Conservation (phyloP, 306 rosid species). For the Fragaria ananassa region DNA sequence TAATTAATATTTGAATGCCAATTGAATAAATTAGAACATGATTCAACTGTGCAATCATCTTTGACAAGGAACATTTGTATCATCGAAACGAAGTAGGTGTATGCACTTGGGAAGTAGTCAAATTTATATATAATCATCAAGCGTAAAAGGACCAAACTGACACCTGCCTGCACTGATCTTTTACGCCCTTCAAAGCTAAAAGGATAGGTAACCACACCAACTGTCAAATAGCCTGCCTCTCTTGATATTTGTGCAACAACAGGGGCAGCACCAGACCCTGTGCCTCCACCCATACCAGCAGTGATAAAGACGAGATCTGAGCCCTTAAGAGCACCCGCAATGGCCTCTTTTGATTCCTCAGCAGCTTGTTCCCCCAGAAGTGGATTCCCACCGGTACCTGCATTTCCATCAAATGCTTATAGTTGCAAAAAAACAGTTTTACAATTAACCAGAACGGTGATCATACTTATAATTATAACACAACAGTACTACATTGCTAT, state of each 20-base stretch:
- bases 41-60: not conserved
- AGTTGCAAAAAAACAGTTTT: conserved; percentile 27
- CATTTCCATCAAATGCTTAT: conserved; percentile 41
- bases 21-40: not conserved
- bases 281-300: conserved; percentile 99
- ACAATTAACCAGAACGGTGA: not conserved
- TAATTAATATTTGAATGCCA: not conserved
- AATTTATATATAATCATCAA: not conserved
- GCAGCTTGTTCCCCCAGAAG: conserved; percentile 98
- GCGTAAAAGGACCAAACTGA: conserved; percentile 29
- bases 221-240: conserved; percentile 96
- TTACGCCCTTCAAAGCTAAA: conserved; percentile 97
- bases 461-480: not conserved
- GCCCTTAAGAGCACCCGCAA: conserved; percentile 80
- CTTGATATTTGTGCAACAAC: conserved; percentile 92
- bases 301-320: conserved; percentile 97
- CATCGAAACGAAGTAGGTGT: not conserved
- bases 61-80: not conserved
- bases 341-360: conserved; percentile 89
- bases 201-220: conserved; percentile 94
- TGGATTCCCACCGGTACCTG: conserved; percentile 99
- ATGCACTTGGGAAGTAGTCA: not conserved
- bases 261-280: conserved; percentile 99
- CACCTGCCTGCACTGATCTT: conserved; percentile 95
- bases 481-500: not conserved